Evolutionary conservation across 441 rosid genomes (phyloP), one percentile per base, ranked within the genome.

Genomic region (Metrosideros polymorpha): DNA sequence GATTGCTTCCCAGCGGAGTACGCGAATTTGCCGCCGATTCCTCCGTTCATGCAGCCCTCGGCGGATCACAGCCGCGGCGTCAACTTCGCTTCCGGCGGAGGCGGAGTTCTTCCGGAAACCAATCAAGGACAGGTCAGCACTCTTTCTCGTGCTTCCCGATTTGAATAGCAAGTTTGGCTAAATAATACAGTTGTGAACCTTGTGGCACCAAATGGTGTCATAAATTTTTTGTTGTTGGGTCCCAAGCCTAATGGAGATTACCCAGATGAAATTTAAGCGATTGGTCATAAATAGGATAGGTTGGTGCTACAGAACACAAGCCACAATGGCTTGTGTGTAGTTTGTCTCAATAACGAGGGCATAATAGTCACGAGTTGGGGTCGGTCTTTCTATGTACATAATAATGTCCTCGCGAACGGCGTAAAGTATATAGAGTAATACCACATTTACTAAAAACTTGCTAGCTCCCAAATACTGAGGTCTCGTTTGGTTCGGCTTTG

Each of bases 11-110:
- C 92, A 93, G 94, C 93, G 45, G 92, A 90, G 86, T 91, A 92
- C 85, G 92, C 95, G 63, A 90, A 90, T 43, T 66, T 92, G 89
- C 93, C 95, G 25, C 42, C 91, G 45, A 90, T 93, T 89, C 94
- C 94, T 18, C 90, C 94, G 18, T 92, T 86, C 87, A 19, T 89
- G n/a, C 89, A 91, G 83, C 92, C 92, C 0, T 87, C 92, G 77
- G 90, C 86, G 49, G 94, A 92, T 82, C 88, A 56, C 45, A 63
- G 66, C 25, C 50, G 57, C 24, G 94, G 94, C 47, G 93, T 86
- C 27, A 92, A 92, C 89, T 92, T 93, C 86, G 94, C 94, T 32
- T 92, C 94, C 1, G 94, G 91, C 27, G 93, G 94, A 9, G 92
- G 89, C 12, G 95, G 94, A 27, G 85, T 93, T 79, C 94, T 92